A percentile compares a stretch with the other conserved stretches of the same genome.
These are phyloP conservation scores for Ophiostoma sp. DNA, from an alignment of 2,329 filamentous ascomycete genomes.

Conservation along the genomic window DNA sequence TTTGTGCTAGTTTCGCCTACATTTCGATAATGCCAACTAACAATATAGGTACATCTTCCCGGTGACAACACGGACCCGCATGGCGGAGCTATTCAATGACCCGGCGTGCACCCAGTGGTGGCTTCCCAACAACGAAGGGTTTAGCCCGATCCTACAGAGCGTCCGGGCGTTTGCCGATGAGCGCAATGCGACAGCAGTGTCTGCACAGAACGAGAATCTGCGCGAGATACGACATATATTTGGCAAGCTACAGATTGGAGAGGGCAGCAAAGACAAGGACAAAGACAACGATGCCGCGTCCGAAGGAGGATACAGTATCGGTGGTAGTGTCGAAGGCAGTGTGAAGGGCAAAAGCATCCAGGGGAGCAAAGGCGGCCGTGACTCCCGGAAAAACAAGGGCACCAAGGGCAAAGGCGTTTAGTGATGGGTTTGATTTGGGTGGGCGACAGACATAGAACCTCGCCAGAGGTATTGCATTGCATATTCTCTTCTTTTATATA, in stretches of 20 bases:
- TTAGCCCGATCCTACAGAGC: conserved; percentile 65
- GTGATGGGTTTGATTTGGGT: not conserved
- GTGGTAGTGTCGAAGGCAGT: not conserved
- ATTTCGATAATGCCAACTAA: not conserved
- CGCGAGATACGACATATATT: conserved; percentile 72
- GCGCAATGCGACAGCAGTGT: conserved; percentile 56
- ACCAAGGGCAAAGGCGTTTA: conserved; percentile 5
- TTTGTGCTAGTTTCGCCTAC: conserved; percentile 1
- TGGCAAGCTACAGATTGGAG: conserved; percentile 50
- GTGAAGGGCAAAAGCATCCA: not conserved
- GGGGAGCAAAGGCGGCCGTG: not conserved
- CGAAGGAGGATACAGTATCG: not conserved
- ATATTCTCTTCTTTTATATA: not conserved
- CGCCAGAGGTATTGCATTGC: not conserved
- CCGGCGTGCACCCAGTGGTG: conserved; percentile 75
- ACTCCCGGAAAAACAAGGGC: not conserved
- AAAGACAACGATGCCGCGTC: not conserved
- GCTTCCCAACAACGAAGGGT: conserved; percentile 76
- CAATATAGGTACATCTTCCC: conserved; percentile 65
- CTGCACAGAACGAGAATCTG: conserved; percentile 57
- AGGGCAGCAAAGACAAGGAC: conserved; percentile 2
- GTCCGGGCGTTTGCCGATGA: conserved; percentile 79
- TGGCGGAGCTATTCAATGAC: conserved; percentile 70
- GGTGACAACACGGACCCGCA: conserved; percentile 62
- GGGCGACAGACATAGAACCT: not conserved